These are phyloP conservation scores for Neurospora sp. DNA, from an alignment of 495 filamentous ascomycete species.

Conservation along the genomic window DNA sequence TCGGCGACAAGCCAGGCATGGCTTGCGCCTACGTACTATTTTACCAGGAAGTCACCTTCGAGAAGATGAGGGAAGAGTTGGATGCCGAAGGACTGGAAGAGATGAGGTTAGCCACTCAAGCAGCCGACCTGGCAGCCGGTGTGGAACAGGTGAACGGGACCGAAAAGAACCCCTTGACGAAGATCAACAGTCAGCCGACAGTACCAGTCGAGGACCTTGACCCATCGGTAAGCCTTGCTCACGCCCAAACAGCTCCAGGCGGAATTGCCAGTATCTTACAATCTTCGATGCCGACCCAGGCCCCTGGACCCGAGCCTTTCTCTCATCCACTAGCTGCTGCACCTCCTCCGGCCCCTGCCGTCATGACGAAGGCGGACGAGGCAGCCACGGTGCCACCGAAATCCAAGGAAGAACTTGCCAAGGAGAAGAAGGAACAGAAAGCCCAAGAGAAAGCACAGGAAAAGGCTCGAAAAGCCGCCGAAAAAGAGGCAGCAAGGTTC, in stretches of 20 bases:
- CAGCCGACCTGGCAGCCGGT: constrained; percentile 43
- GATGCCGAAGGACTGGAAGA: constrained; percentile 69
- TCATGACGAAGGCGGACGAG: constrained; percentile 17
- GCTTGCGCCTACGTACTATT: constrained; percentile 96
- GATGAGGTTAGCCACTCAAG: constrained; percentile 44
- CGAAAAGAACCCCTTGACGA: constrained; percentile 21
- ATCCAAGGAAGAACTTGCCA: constrained; percentile 44
- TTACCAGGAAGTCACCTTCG: constrained; percentile 91
- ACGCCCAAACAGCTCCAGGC: constrained; percentile 51
- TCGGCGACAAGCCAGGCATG: constrained; percentile 81
- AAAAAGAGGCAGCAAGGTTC: constrained; percentile 54
- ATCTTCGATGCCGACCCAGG: constrained; percentile 11
- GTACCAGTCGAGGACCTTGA: constrained; percentile 40
- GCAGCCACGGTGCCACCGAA: constrained; percentile 27
- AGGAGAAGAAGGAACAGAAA: constrained; percentile 41
- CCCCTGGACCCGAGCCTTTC: constrained; percentile 17
- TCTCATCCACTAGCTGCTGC: constrained; percentile 18
- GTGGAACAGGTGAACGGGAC: constrained; percentile 29
- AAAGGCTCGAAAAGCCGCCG: constrained; percentile 54
- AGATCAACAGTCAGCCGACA: constrained; percentile 29
- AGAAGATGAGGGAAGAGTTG: constrained; percentile 72
- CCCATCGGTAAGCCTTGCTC: constrained; percentile 43
- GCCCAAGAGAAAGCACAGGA: constrained; percentile 57
- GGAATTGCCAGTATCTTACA: constrained; percentile 9
- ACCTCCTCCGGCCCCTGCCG: constrained; percentile 19